These are phyloP conservation scores for Sutorius eximius DNA, from an alignment of 1,284 basidiomycete genomes.

Conservation along the genomic window DNA sequence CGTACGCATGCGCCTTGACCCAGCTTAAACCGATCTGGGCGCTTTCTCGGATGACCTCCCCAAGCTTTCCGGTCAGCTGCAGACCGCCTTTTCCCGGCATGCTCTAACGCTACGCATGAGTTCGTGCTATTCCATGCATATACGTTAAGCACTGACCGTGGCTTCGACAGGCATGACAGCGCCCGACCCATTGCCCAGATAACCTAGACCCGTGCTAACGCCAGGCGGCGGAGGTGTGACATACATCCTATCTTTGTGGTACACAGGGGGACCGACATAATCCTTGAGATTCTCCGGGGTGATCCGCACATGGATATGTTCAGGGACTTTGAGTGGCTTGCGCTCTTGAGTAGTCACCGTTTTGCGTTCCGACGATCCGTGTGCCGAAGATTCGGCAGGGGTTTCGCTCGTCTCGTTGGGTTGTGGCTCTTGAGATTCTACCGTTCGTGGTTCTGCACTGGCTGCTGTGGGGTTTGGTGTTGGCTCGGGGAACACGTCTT, in stretches of 20 bases:
- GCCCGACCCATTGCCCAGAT: constrained; percentile 94
- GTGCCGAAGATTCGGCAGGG: constrained; percentile 15
- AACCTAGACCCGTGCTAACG: constrained; percentile 92
- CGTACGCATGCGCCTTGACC: constrained; percentile 89
- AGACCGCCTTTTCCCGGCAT: constrained; percentile 92
- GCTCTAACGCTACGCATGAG: constrained; percentile 46
- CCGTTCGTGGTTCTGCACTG: constrained; percentile 27
- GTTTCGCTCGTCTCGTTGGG: constrained; percentile 35
- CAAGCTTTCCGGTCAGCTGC: constrained; percentile 94
- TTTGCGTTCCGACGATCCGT: constrained; percentile 39
- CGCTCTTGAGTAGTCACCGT: constrained; percentile 77
- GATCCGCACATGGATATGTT: constrained; percentile 78
- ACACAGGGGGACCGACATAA: constrained; percentile 94
- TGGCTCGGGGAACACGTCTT: constrained; percentile 82
- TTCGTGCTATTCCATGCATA: neutral
- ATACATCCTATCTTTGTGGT: constrained; percentile 95
- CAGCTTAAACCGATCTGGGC: constrained; percentile 93
- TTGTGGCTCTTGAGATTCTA: constrained; percentile 43
- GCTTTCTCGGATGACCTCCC: constrained; percentile 95
- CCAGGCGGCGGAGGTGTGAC: constrained; percentile 81
- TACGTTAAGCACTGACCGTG: constrained; percentile 53
- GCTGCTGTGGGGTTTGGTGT: constrained; percentile 20
- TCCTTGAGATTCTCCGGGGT: constrained; percentile 89
- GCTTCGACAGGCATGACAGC: constrained; percentile 98
- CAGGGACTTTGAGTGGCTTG: constrained; percentile 81